Evolutionary conservation across 2,329 filamentous ascomycete species (phyloP).

Genomic region (Paraphoma sp.): DNA sequence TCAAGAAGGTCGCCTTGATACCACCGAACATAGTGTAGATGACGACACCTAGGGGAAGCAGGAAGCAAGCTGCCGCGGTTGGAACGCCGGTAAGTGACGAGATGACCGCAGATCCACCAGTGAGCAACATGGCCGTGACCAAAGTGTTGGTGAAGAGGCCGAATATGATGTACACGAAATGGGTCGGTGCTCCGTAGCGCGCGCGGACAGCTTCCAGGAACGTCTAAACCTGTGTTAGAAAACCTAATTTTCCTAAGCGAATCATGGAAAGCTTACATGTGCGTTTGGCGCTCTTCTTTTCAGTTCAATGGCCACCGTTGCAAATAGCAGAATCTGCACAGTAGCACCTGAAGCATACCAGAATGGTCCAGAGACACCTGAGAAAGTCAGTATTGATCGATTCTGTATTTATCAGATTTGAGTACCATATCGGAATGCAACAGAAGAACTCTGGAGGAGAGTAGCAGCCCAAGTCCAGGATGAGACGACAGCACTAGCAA

Average conservation of each 20-base stretch:
- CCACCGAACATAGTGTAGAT: conserved; percentile 78
- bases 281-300: conserved; percentile 42
- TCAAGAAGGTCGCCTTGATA: conserved; percentile 75
- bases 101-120: conserved; percentile 77
- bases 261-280: conserved; percentile 22
- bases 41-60: conserved; percentile 81
- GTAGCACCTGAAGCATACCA: conserved; percentile 44
- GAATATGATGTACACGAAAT: conserved; percentile 81
- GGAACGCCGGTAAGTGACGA: conserved; percentile 65
- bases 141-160: conserved; percentile 82
- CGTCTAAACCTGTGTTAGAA: conserved; percentile 60
- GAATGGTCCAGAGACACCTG: conserved; percentile 39
- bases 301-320: conserved; percentile 40
- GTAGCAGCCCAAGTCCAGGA: conserved; percentile 42
- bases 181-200: conserved; percentile 76
- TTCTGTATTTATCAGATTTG: too few relatives aligned
- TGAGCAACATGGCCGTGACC: conserved; percentile 89
- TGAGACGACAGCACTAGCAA: conserved; percentile 38
- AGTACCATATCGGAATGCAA: conserved; percentile 43
- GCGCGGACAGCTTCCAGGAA: conserved; percentile 85
- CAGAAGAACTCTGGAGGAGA: conserved; percentile 36
- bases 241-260: rapidly evolving
- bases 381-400: background rate
- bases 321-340: conserved; percentile 41
- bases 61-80: conserved; percentile 81